Evolutionary conservation across 225 moss, liverwort and hornwort species (phyloP).

Genomic region (Pseudisothecium myosuroides): DNA sequence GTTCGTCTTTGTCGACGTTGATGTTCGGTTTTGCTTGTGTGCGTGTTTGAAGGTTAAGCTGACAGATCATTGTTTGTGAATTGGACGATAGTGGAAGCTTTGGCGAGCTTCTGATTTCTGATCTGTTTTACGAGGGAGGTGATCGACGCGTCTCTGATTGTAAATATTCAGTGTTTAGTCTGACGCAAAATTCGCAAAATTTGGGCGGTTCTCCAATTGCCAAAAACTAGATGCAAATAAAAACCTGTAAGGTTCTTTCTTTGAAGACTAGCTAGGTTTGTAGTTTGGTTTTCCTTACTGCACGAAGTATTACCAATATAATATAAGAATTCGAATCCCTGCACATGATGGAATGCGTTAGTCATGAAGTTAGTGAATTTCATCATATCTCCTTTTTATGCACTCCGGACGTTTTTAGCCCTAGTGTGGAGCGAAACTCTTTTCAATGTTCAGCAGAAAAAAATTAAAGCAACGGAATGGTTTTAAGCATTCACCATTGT

Average conservation of each 20-base stretch:
- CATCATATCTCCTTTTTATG: not conserved
- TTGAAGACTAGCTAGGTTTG: too few relatives aligned
- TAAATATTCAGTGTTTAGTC: not conserved
- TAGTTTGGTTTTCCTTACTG: not conserved
- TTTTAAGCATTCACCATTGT: not conserved
- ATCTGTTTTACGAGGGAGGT: not conserved
- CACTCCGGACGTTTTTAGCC: not conserved
- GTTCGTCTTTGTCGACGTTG: not conserved
- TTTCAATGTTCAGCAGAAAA: not conserved
- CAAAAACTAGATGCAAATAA: not conserved
- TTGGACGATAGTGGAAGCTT: not conserved
- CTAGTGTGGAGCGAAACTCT: not conserved
- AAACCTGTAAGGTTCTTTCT: not conserved
- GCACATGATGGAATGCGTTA: not conserved
- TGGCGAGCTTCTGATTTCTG: not conserved
- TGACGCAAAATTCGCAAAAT: not conserved
- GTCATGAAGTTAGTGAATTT: too few relatives aligned
- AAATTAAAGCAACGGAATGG: not conserved
- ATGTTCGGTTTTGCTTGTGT: not conserved
- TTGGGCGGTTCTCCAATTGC: too few relatives aligned
- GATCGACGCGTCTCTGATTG: not conserved
- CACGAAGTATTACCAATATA: not conserved
- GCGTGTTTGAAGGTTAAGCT: not conserved
- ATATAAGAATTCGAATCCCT: not conserved
- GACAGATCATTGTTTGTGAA: not conserved